Percentiles rank a stretch among this genome's conserved stretches.
These are phyloP conservation scores for Phytopythium mirpurense DNA, from an alignment of 352 stramenopile genomes.

Conservation along the genomic window DNA sequence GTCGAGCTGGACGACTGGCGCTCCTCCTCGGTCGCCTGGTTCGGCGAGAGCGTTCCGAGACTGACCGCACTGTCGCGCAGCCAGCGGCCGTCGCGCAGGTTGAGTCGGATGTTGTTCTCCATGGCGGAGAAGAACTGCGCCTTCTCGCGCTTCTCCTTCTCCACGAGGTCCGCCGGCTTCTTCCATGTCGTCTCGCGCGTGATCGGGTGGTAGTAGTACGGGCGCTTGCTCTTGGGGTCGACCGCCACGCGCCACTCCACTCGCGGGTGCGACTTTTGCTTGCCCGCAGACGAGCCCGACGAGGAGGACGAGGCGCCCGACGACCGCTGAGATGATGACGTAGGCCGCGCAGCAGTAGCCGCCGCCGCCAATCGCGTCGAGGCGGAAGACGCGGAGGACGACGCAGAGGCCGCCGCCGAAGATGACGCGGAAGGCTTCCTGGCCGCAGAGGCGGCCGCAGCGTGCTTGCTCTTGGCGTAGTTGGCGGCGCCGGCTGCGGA, in stretches of 20 bases:
- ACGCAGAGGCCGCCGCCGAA: not conserved
- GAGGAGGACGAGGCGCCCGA: not conserved
- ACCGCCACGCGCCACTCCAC: slow-evolving; percentile 76
- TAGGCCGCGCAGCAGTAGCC: not conserved
- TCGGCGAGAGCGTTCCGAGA: slow-evolving; percentile 17
- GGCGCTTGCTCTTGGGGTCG: slow-evolving; percentile 81
- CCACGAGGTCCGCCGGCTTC: slow-evolving; percentile 82
- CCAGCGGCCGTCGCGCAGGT: slow-evolving; percentile 64
- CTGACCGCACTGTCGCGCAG: slow-evolving; percentile 33
- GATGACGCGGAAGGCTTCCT: not conserved
- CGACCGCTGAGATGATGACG: not conserved
- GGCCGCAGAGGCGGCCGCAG: not conserved
- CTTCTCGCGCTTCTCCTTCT: slow-evolving; percentile 76
- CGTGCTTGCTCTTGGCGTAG: slow-evolving; percentile 4
- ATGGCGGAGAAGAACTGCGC: slow-evolving; percentile 94
- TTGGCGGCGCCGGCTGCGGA: slow-evolving; percentile 5
- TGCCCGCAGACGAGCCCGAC: slow-evolving; percentile 1
- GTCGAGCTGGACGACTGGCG: slow-evolving; percentile 27
- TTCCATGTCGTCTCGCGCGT: slow-evolving; percentile 98
- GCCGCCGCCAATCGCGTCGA: not conserved
- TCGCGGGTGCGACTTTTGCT: slow-evolving; percentile 9
- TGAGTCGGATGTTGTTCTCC: slow-evolving; percentile 95
- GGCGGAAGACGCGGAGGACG: not conserved
- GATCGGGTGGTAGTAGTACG: slow-evolving; percentile 97
- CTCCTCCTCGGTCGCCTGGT: slow-evolving; percentile 21